Base-by-base conservation (phyloP, 768 basidiomycete species). In the Serendipita sp. region DNA sequence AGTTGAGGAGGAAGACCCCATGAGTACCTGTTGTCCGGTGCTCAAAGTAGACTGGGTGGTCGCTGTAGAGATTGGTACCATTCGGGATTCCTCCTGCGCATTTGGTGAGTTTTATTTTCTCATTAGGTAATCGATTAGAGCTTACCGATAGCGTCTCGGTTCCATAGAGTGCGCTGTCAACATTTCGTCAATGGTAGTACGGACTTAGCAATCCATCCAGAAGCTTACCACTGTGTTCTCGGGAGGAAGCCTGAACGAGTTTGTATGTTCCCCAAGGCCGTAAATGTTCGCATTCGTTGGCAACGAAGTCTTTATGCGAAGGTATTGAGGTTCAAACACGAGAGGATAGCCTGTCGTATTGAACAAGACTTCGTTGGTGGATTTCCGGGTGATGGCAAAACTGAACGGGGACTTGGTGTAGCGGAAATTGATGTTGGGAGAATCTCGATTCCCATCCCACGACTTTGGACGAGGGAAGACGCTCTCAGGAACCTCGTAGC, bases 271-370 rank as follows among this genome's bases (percentile, higher is more conserved):
- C 1, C 89, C 87, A 44, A 91, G 73, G 2, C 89, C 89, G 67
- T 89, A 90, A 56, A 91, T 79, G 68, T 90, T 89, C 2, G 88
- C 79, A 44, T 79, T 76, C 4, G 78, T 71, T 0, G 88, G 86
- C 1, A 91, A 75, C 0, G 84, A 56, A 41, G 38, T 10, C 35
- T 66, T 58, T 65, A 83, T 82, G 78, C 89, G 86, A 23, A 91
- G 78, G 70, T 89, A 90, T 69, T 85, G 85, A 67, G 90, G 83
- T 68, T 90, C 88, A 69, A 90, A 90, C 11, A 91, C 80, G 10
- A 91, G 75, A 0, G 83, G 81, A 65, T 88, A 86, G 0, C 79
- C 83, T 23, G 45, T 35, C 5, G 72, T 72, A 58, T 74, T 71
- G 63, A 73, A 73, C 63, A 73, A 28, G 63, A 70, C 46, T 5